phyloP scores from a whole-genome alignment of 2,329 filamentous ascomycete species.

The Aspergillus sp. region DNA sequence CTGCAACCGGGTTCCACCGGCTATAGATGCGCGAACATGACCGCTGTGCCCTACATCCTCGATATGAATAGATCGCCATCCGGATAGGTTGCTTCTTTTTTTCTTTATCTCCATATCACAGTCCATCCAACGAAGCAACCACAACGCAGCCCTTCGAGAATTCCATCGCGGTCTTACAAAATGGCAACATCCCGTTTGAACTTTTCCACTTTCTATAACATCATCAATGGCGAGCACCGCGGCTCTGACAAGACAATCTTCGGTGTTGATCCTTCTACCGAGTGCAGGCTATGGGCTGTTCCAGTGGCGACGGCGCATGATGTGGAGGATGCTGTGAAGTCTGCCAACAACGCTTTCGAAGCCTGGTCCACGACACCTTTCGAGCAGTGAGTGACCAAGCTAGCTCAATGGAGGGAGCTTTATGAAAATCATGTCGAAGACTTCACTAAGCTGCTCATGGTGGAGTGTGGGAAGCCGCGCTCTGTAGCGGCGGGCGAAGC shows the following conservation, averaged over 20 bases:
- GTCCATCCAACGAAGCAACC: too few relatives aligned
- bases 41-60: accelerated
- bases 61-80: too few relatives aligned
- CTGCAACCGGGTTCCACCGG: too few relatives aligned
- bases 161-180: too few relatives aligned
- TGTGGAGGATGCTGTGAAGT: not conserved
- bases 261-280: not conserved
- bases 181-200: too few relatives aligned
- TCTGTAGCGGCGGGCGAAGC: too few relatives aligned
- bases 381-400: not conserved
- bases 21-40: too few relatives aligned
- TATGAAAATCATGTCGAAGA: too few relatives aligned
- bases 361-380: not conserved
- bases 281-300: not conserved
- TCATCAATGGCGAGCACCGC: not conserved
- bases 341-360: not conserved
- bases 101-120: too few relatives aligned
- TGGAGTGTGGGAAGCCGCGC: not conserved
- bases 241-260: not conserved
- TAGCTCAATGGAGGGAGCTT: too few relatives aligned
- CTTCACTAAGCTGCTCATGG: not conserved
- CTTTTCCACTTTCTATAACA: not conserved
- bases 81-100: too few relatives aligned
- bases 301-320: not conserved
- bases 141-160: too few relatives aligned